These are phyloP conservation scores for Colletotrichum falcatum DNA, from an alignment of 2,329 filamentous ascomycete genomes.

Conservation along the genomic window DNA sequence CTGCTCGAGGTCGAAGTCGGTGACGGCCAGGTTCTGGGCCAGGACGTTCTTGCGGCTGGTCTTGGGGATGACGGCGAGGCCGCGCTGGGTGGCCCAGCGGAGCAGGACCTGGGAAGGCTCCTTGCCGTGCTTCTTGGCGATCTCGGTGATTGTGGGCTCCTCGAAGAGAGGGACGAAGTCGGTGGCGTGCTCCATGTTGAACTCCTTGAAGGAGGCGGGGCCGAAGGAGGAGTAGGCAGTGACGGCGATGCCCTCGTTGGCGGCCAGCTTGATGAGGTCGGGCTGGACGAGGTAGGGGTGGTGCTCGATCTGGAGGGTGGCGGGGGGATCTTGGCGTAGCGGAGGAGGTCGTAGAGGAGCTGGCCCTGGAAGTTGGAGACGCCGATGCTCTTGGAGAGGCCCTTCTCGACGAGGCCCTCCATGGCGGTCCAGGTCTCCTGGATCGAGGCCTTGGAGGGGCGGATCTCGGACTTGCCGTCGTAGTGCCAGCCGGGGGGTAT, in stretches of 20 bases:
- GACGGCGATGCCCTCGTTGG: conserved; percentile 77
- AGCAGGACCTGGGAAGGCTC: conserved; percentile 84
- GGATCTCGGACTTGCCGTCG: conserved; percentile 71
- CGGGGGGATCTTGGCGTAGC: conserved; percentile 81
- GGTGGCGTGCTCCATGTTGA: conserved; percentile 76
- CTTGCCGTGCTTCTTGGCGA: conserved; percentile 78
- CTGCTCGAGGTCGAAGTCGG: conserved; percentile 73
- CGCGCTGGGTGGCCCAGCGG: conserved; percentile 87
- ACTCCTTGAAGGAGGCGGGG: conserved; percentile 81
- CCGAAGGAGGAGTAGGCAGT: conserved; percentile 90
- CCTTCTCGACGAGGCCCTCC: conserved; percentile 77
- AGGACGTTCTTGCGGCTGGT: conserved; percentile 67
- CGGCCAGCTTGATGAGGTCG: conserved; percentile 76
- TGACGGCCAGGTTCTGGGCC: conserved; percentile 75
- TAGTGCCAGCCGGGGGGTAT: conserved; percentile 86
- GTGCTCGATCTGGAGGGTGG: conserved; percentile 88
- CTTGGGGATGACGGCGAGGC: conserved; percentile 86
- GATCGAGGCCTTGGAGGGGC: conserved; percentile 76
- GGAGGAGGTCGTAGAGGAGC: conserved; percentile 82
- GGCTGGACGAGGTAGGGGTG: conserved; percentile 88
- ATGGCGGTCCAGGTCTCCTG: conserved; percentile 87
- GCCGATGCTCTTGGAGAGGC: conserved; percentile 79
- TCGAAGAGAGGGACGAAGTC: conserved; percentile 78
- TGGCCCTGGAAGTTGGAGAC: conserved; percentile 86
- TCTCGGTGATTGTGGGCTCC: conserved; percentile 70